phyloP scores from a whole-genome alignment of 2,329 filamentous ascomycete species.

The Exophiala xenobiotica region DNA sequence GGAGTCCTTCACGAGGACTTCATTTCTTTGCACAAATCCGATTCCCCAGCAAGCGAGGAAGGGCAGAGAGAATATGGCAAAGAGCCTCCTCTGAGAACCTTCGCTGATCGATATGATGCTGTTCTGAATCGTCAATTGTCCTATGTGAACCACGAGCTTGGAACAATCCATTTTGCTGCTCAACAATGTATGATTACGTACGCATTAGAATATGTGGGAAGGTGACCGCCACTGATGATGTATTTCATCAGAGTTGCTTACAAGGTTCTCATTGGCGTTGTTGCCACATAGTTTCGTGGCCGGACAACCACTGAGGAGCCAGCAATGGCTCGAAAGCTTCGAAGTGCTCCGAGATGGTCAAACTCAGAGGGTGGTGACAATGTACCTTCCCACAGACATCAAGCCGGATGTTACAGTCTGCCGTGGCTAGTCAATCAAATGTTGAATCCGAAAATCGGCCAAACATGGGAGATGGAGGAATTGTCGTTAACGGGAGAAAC shows the following conservation, averaged over 20 bases:
- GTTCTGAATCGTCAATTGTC: neutral
- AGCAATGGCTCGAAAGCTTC: neutral
- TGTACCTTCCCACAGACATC: slow-evolving; percentile 3
- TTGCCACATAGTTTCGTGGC: neutral
- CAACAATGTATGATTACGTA: slow-evolving; percentile 1
- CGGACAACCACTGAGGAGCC: neutral
- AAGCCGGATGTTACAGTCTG: neutral
- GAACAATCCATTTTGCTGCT: no score
- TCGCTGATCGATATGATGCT: neutral
- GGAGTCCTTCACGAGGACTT: neutral
- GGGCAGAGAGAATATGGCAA: slow-evolving; percentile 1
- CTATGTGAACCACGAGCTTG: neutral
- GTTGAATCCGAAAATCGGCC: neutral
- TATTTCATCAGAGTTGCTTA: no score
- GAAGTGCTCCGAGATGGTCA: neutral
- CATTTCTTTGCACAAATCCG: neutral
- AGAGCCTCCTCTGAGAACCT: neutral
- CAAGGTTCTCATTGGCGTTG: no score
- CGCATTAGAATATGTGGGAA: neutral
- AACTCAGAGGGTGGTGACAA: neutral
- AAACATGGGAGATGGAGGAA: slow-evolving; percentile 3
- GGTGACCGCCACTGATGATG: no score
- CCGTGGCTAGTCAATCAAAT: neutral
- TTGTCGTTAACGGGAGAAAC: neutral
- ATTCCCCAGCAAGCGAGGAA: neutral